A percentile compares a stretch with the other conserved stretches of the same genome.
These are phyloP conservation scores for Quercus glauca DNA, from an alignment of 306 rosid species.

Conservation along the genomic window DNA sequence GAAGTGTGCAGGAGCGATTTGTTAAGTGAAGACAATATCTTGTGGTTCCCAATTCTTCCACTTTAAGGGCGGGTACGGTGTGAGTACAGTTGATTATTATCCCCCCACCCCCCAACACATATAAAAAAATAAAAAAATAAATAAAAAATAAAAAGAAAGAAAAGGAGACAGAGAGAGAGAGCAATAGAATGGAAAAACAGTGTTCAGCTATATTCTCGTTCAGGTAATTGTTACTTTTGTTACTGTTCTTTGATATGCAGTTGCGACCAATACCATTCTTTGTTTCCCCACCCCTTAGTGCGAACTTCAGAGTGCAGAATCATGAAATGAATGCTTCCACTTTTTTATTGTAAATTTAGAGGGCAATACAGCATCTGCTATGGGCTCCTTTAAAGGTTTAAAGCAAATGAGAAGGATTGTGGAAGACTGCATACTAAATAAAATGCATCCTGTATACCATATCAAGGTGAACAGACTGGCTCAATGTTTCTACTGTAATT, in stretches of 20 bases:
- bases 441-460: conserved; percentile 88
- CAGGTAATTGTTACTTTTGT: conserved; percentile 47
- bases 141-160: no score
- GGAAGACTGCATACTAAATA: conserved; percentile 84
- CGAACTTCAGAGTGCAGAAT: not conserved
- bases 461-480: conserved; percentile 57
- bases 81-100: not conserved
- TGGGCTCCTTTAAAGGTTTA: conserved; percentile 89
- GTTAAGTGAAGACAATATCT: conserved; percentile 84
- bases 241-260: conserved; percentile 12
- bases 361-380: conserved; percentile 89
- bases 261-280: not conserved
- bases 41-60: conserved; percentile 82
- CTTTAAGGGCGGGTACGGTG: conserved; percentile 58
- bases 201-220: conserved; percentile 56
- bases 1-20: conserved; percentile 66
- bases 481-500: not conserved
- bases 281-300: not conserved
- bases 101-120: not conserved
- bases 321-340: conserved; percentile 6
- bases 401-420: conserved; percentile 80
- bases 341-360: conserved; percentile 24
- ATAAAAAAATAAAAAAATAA: no score
- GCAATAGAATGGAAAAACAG: not conserved
- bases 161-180: no score